A percentile compares a stretch with the other conserved stretches of the same genome.
phyloP scores from a whole-genome alignment of 345 rosid genomes.

The Cardamine resedifolia region DNA sequence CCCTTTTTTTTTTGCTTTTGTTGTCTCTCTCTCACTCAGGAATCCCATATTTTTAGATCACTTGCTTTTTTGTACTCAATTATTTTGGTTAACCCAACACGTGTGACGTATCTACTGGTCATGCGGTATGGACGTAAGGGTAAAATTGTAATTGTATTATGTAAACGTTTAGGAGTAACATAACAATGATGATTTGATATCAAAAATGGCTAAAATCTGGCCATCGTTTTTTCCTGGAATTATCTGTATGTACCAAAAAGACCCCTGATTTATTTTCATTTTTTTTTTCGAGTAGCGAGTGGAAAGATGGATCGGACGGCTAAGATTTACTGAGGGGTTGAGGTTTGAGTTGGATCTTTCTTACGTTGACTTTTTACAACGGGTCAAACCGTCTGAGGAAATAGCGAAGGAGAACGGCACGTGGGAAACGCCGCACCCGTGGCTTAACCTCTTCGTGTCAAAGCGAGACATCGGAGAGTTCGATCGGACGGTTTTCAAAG shows the following conservation, averaged over 20 bases:
- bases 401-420: conserved; percentile 60
- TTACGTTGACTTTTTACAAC: conserved; percentile 70
- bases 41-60: conserved; percentile 24
- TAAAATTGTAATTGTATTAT: conserved; percentile 23
- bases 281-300: conserved; percentile 41
- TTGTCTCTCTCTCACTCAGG: conserved; percentile 18
- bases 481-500: conserved; percentile 68
- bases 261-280: neutral
- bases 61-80: conserved; percentile 30
- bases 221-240: conserved; percentile 49
- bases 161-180: conserved; percentile 7
- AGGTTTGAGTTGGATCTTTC: conserved; percentile 58
- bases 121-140: conserved; percentile 33
- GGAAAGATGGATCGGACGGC: conserved; percentile 50
- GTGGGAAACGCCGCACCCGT: conserved; percentile 95
- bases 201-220: conserved; percentile 46
- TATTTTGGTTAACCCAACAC: conserved; percentile 30
- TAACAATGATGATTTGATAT: conserved; percentile 40
- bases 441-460: conserved; percentile 86
- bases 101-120: conserved; percentile 28
- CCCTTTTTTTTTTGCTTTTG: conserved; percentile 1
- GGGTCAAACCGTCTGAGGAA: conserved; percentile 66
- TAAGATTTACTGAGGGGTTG: conserved; percentile 49
- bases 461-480: conserved; percentile 54
- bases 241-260: conserved; percentile 26